phyloP scores from a whole-genome alignment of 805 yeast species.

The Brettanomyces custersianus region DNA sequence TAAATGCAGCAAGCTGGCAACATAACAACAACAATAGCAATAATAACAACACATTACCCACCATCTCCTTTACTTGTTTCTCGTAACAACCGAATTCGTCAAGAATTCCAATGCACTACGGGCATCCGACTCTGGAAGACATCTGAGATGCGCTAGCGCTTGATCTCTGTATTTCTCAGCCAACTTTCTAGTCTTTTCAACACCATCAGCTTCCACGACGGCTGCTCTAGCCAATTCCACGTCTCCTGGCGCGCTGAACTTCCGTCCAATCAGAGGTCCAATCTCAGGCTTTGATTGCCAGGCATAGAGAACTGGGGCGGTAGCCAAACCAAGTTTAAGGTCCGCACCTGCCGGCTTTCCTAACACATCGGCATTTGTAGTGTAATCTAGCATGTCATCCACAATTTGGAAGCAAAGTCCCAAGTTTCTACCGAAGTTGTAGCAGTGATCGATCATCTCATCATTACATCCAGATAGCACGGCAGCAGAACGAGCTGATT shows the following conservation, averaged over 20 bases:
- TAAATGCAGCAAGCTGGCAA: no score
- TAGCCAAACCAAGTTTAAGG: conserved; percentile 85
- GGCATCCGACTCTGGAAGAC: conserved; percentile 82
- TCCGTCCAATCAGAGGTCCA: conserved; percentile 76
- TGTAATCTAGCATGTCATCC: conserved; percentile 93
- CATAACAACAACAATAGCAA: no score
- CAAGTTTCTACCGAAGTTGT: conserved; percentile 84
- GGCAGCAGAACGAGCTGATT: conserved; percentile 88
- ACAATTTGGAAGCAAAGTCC: conserved; percentile 95
- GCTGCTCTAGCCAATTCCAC: conserved; percentile 71
- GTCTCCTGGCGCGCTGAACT: conserved; percentile 76
- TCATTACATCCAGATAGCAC: conserved; percentile 80
- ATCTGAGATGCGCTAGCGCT: conserved; percentile 64
- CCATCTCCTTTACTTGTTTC: conserved; percentile 47
- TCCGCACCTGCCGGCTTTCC: conserved; percentile 98
- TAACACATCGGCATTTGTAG: conserved; percentile 71
- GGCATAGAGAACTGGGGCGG: conserved; percentile 92
- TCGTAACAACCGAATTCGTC: conserved; percentile 74
- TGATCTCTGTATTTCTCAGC: conserved; percentile 71
- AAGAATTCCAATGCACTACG: conserved; percentile 79
- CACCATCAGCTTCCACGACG: conserved; percentile 65
- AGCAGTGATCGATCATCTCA: conserved; percentile 71
- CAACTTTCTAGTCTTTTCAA: conserved; percentile 62
- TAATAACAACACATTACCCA: background rate
- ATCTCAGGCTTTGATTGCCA: conserved; percentile 84